These are phyloP conservation scores for Psilocybe subaeruginosa DNA, from an alignment of 768 basidiomycete genomes.

Conservation along the genomic window DNA sequence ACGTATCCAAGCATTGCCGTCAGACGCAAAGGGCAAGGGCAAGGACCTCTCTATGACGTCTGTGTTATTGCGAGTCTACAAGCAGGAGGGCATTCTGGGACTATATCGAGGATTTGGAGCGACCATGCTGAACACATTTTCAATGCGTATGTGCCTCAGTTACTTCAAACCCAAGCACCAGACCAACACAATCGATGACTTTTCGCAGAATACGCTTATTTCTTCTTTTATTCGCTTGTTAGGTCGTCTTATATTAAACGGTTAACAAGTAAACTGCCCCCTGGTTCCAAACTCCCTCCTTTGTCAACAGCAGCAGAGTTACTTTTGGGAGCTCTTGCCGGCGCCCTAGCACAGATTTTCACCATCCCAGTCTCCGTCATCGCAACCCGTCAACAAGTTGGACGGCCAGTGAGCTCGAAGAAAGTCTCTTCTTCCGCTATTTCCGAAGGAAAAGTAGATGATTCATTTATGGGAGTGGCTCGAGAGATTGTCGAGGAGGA, in stretches of 20 bases:
- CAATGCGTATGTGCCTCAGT: constrained; percentile 72
- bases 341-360: constrained; percentile 95
- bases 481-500: constrained; percentile 89
- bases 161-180: background rate
- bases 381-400: constrained; percentile 95
- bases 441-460: constrained; percentile 43
- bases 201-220: constrained; percentile 91
- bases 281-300: constrained; percentile 61
- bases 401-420: constrained; percentile 38
- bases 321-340: constrained; percentile 87
- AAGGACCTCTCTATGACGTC: constrained; percentile 62
- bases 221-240: constrained; percentile 97
- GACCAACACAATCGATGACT: background rate
- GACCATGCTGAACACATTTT: constrained; percentile 98
- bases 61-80: constrained; percentile 72
- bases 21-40: constrained; percentile 48
- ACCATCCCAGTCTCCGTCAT: constrained; percentile 98
- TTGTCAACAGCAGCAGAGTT: constrained; percentile 83
- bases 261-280: constrained; percentile 56
- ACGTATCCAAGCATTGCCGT: constrained; percentile 82
- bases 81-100: constrained; percentile 80
- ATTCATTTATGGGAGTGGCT: constrained; percentile 80
- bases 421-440: constrained; percentile 14
- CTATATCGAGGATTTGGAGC: constrained; percentile 93
- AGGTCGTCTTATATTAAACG: constrained; percentile 82